Evolutionary conservation across 176 grass and related monocot species (phyloP), one percentile per base, ranked within the genome.

Genomic region (Carex parvula): DNA sequence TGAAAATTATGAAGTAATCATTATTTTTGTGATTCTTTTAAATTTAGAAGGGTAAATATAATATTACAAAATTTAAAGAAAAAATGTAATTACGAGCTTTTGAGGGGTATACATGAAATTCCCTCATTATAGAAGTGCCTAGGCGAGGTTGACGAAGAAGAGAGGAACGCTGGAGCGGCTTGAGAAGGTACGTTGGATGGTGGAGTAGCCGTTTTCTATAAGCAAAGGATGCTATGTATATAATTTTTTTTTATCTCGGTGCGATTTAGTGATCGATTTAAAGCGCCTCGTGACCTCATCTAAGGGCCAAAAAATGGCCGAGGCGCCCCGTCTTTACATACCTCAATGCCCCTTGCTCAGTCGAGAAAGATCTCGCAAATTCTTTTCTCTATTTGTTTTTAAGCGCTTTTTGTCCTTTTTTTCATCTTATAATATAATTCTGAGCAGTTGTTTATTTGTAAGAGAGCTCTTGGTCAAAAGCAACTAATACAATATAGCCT

Each of bases 271-370:
- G 39, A 48, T 52, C 3, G 39, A 3, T 10, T 52, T 72, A 48
- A 52, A 74, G 70, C 9, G 70, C 4, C 70, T 74, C 70, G 70
- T 74, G 70, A 50, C 44, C 70, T 74, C 70, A 74, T 52, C 70
- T 52, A 74, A 74, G 18, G 70, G 70, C 44, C 70, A 74, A 3
- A 74, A 74, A 74, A 52, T 22, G 42, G 42, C 4, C n/a, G 44
- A 50, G 44, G 21, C 68, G 33, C 41, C 70, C 22, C 22, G 0
- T 48, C 35, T 41, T 41, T 13, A 13, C 70, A 22, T 48, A 11
- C 46, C 46, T 48, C 20, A 73, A 9, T 11, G 70, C 70, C 70
- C 70, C 42, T 52, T 74, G 8, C 41, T 50, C n/a, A 74, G 20
- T 22, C 70, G 50, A 74, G 10, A 52, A 74, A 50, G 70, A 74